Evolutionary conservation across 2,329 filamentous ascomycete species (phyloP), one percentile per base, ranked within the genome.

Genomic region (Curvularia spicifera): DNA sequence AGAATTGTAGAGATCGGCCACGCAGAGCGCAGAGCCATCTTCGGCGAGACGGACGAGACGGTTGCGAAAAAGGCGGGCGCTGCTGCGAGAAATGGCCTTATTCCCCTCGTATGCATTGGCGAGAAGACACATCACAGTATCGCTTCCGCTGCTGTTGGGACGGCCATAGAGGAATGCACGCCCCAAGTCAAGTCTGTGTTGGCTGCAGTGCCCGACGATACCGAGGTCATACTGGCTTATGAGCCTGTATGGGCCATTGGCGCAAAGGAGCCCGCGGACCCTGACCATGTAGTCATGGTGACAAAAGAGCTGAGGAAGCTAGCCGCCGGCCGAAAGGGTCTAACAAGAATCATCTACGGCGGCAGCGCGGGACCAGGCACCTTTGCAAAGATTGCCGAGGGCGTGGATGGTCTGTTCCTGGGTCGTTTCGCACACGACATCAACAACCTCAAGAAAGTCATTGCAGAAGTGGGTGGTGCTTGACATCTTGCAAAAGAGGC

Each of bases 201-300:
- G 51, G 78, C 79, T 0, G 84, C 81, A 0, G 79, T 94, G 7
- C 83, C 87, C 0, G 80, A 80, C 10, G 81, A 86, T 15, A 85
- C 87, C 0, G 88, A 92, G 47, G 83, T 95, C 5, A 85, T 94
- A 6, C 83, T 96, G 56, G 91, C 91, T 0, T 96, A 96, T 71
- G 91, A 96, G 79, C 91, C 91, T 7, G 91, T 95, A 1, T 96
- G 91, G 91, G 91, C 91, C 0, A 96, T 95, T 75, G 91, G 91
- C 0, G 88, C 91, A 9, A 80, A 84, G 1, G 81, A 88, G 69
- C 91, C 91, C 2, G 91, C 91, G 0, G 83, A 83, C 7, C 84
- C 88, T 18, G 87, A 88, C 60, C 89, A 96, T 71, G 89, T 96
- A 0, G 83, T 89, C 4, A 84, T 81, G 37, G 90, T 95, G 1